Percentiles rank a stretch among this genome's conserved stretches.
These are phyloP conservation scores for Trichoderma lentiforme DNA, from an alignment of 2,329 filamentous ascomycete species.

Conservation along the genomic window DNA sequence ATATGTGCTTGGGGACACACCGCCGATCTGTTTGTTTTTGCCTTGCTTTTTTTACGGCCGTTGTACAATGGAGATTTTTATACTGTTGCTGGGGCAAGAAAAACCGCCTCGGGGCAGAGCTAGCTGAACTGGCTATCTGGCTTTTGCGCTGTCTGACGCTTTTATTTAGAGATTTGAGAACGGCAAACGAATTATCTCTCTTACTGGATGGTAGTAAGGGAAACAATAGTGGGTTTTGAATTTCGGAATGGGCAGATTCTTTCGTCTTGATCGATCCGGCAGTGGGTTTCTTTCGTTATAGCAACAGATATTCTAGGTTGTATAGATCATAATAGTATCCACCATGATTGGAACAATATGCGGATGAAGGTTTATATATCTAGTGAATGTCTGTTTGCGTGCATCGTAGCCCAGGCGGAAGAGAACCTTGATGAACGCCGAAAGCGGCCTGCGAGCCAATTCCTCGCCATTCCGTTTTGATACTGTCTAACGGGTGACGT, in stretches of 20 bases:
- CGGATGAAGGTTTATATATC: background rate
- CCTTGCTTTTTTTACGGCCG: background rate
- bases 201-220: background rate
- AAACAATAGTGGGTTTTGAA: background rate
- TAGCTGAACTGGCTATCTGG: background rate
- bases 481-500: background rate
- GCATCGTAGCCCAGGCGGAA: background rate
- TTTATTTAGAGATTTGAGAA: background rate
- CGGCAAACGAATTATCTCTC: background rate
- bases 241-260: background rate
- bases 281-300: background rate
- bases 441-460: background rate
- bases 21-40: background rate
- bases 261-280: background rate
- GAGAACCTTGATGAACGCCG: background rate
- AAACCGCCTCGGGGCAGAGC: background rate
- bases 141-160: background rate
- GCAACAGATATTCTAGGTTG: background rate
- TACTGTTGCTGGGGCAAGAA: background rate
- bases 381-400: background rate
- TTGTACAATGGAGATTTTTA: background rate
- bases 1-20: background rate
- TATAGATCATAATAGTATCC: slow-evolving; percentile 5
- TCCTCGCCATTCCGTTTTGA: background rate
- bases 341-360: background rate